Evolutionary conservation across 2,329 filamentous ascomycete species (phyloP).

Genomic region (Talaromyces piceae): DNA sequence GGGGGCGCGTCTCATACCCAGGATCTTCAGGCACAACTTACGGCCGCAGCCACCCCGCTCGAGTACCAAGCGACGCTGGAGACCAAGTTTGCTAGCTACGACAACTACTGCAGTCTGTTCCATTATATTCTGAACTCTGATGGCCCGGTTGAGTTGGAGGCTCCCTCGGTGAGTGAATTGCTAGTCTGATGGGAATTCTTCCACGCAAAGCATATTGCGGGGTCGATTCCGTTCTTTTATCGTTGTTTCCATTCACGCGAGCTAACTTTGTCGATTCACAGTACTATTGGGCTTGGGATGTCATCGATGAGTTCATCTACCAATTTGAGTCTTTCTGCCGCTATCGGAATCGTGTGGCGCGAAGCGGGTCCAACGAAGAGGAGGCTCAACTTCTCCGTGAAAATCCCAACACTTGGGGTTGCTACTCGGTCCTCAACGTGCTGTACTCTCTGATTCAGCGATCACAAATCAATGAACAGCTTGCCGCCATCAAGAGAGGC

Average conservation of each 20-base stretch:
- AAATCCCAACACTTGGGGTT: conserved; percentile 98
- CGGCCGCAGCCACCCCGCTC: conserved; percentile 84
- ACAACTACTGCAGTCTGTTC: conserved; percentile 98
- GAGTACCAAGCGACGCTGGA: conserved; percentile 95
- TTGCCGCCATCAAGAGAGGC: conserved; percentile 86
- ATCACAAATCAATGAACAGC: conserved; percentile 96
- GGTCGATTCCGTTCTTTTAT: conserved; percentile 2
- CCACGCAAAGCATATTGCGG: neutral
- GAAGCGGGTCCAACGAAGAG: conserved; percentile 75
- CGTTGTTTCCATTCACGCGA: neutral
- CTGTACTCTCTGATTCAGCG: conserved; percentile 98
- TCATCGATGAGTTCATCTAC: conserved; percentile 99
- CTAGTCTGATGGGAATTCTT: neutral
- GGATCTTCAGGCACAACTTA: conserved; percentile 87
- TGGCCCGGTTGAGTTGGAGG: conserved; percentile 94
- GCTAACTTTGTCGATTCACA: conserved; percentile 33
- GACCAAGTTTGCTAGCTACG: conserved; percentile 97
- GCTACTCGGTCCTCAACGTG: conserved; percentile 98
- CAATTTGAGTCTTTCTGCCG: conserved; percentile 99
- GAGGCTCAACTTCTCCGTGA: conserved; percentile 86
- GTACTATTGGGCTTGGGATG: conserved; percentile 99
- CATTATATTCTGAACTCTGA: conserved; percentile 99
- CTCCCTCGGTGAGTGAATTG: conserved; percentile 70
- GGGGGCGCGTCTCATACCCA: conserved; percentile 68
- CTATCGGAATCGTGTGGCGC: conserved; percentile 86